Evolutionary conservation across 2,329 filamentous ascomycete genomes (phyloP).

Genomic region (Ophiostoma sp.): DNA sequence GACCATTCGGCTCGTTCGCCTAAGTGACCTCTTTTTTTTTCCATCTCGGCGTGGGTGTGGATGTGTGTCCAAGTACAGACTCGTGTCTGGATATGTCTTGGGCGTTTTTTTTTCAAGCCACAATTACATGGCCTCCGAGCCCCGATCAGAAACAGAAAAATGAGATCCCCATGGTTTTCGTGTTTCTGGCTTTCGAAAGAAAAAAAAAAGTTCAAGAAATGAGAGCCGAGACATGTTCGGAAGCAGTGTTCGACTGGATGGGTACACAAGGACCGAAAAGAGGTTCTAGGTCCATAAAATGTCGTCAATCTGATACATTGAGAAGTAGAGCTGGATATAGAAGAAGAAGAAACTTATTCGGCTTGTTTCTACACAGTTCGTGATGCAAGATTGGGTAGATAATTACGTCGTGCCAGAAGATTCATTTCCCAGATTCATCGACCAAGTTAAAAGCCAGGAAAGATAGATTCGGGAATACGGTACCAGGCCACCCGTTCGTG

Average conservation of each 20-base stretch:
- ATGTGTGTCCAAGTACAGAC: background rate
- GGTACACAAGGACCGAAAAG: background rate
- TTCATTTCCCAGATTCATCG: background rate
- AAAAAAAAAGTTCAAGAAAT: background rate
- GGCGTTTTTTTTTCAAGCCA: background rate
- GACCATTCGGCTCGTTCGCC: background rate
- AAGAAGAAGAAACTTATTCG: background rate
- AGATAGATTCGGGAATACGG: background rate
- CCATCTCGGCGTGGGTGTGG: background rate
- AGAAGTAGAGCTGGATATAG: background rate
- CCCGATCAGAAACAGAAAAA: background rate
- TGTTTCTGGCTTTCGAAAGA: background rate
- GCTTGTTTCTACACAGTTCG: background rate
- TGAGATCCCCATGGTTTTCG: background rate
- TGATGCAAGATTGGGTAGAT: background rate
- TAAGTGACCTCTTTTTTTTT: background rate
- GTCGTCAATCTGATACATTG: background rate
- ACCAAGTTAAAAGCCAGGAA: background rate
- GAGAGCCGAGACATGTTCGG: background rate
- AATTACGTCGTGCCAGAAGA: background rate
- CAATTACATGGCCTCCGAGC: background rate
- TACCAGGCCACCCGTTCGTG: background rate
- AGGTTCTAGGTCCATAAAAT: background rate
- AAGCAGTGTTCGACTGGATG: background rate
- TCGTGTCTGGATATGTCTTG: constrained; percentile 1